phyloP scores from a whole-genome alignment of 306 rosid species.

The Lathyrus oleraceus region DNA sequence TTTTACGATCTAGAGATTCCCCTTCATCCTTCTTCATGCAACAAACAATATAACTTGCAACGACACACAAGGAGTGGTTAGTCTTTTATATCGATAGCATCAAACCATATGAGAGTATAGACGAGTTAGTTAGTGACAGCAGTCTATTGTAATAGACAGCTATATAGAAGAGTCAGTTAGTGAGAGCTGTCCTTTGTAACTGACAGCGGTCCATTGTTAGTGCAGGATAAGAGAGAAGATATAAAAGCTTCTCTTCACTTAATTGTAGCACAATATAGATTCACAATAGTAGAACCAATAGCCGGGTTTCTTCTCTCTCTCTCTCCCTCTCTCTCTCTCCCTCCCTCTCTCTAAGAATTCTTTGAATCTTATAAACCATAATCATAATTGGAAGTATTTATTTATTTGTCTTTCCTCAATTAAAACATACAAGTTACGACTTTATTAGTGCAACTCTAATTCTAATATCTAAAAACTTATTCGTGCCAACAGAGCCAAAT shows the following conservation, averaged over 20 bases:
- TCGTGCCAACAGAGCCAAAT: conserved; percentile 7
- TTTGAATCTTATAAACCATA: no score
- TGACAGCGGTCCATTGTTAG: not conserved
- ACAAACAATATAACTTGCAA: not conserved
- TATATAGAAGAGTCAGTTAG: not conserved
- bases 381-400: no score
- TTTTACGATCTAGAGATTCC: not conserved
- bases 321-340: no score
- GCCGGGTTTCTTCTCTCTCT: no score
- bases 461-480: not conserved
- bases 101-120: not conserved
- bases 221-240: not conserved
- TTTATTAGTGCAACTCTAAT: not conserved
- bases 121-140: not conserved
- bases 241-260: not conserved
- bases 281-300: not conserved
- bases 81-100: no score
- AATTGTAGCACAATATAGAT: not conserved
- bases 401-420: no score
- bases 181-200: no score
- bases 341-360: no score
- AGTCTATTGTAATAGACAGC: no score
- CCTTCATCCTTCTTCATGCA: not conserved
- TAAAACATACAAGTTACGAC: no score
- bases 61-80: not conserved